phyloP scores from a whole-genome alignment of 352 stramenopile species.

The Globisporangium uncinulatum region DNA sequence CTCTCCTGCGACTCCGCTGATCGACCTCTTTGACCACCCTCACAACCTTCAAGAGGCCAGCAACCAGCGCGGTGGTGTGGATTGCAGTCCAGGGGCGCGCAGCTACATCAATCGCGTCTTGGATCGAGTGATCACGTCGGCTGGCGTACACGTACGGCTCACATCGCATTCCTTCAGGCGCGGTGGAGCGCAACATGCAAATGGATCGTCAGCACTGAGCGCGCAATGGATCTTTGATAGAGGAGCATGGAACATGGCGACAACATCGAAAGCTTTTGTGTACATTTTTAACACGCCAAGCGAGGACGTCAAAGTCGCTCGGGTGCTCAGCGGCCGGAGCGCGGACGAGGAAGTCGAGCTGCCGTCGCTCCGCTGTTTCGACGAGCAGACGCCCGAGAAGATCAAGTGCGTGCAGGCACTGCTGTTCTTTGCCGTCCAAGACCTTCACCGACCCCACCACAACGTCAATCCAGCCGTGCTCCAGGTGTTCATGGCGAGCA shows the following conservation, averaged over 20 bases:
- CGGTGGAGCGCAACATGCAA: constrained; percentile 13
- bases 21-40: constrained; percentile 1
- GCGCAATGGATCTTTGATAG: constrained; percentile 26
- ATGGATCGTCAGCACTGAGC: constrained; percentile 4
- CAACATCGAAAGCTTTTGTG: constrained; percentile 19
- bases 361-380: neutral
- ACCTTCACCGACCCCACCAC: too few species aligned
- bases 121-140: neutral
- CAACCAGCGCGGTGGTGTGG: neutral
- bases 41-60: neutral
- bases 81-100: constrained; percentile 1
- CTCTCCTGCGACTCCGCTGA: neutral
- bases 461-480: too few species aligned
- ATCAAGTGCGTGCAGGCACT: too few species aligned
- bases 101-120: neutral
- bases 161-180: neutral
- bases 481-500: too few species aligned
- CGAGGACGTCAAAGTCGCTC: constrained; percentile 19
- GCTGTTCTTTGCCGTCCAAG: too few species aligned
- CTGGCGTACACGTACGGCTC: neutral
- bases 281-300: constrained; percentile 30
- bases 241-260: constrained; percentile 18
- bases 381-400: too few species aligned
- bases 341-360: neutral
- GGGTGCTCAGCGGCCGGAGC: constrained; percentile 18